Percentiles rank a stretch among this genome's conserved stretches.
Conservation (phyloP, 306 rosid genomes). For the Inga laurina region DNA sequence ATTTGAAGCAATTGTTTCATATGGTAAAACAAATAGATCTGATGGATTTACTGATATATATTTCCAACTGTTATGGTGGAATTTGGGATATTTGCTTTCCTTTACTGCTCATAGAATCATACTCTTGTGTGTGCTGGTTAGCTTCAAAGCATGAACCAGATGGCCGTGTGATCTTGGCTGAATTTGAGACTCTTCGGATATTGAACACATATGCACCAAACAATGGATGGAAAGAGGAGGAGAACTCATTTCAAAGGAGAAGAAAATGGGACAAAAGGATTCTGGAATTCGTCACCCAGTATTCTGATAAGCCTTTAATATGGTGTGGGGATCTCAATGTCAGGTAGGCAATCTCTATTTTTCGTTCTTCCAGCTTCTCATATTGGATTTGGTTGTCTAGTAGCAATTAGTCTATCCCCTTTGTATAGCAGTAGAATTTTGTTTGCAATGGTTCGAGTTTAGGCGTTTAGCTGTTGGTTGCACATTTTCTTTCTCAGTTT, state of each 20-base stretch:
- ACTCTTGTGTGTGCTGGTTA: conserved; percentile 40
- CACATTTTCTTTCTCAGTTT: not conserved
- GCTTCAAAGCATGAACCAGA: conserved; percentile 95
- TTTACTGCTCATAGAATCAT: conserved; percentile 27
- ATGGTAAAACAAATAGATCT: not conserved
- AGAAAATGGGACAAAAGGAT: conserved; percentile 98
- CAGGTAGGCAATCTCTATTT: conserved; percentile 54
- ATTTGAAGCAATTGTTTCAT: conserved; percentile 10
- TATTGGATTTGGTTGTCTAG: conserved; percentile 14
- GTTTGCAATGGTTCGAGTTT: conserved; percentile 19
- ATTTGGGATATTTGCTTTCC: conserved; percentile 20
- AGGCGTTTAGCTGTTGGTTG: conserved; percentile 24
- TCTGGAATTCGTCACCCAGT: conserved; percentile 71
- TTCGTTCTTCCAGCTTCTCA: not conserved
- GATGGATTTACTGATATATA: not conserved
- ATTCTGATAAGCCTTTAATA: conserved; percentile 89
- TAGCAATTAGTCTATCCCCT: conserved; percentile 27
- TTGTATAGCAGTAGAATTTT: conserved; percentile 26
- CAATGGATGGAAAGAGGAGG: conserved; percentile 99
- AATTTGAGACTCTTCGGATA: conserved; percentile 75
- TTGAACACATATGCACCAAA: conserved; percentile 92
- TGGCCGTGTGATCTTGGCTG: conserved; percentile 91
- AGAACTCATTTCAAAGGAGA: conserved; percentile 88
- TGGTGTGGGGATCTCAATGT: conserved; percentile 99
- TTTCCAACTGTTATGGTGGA: conserved; percentile 11